Percentiles rank a stretch among this genome's conserved stretches.
Conservation (phyloP, 202 grass and related monocot species). For the Digitaria exilis region DNA sequence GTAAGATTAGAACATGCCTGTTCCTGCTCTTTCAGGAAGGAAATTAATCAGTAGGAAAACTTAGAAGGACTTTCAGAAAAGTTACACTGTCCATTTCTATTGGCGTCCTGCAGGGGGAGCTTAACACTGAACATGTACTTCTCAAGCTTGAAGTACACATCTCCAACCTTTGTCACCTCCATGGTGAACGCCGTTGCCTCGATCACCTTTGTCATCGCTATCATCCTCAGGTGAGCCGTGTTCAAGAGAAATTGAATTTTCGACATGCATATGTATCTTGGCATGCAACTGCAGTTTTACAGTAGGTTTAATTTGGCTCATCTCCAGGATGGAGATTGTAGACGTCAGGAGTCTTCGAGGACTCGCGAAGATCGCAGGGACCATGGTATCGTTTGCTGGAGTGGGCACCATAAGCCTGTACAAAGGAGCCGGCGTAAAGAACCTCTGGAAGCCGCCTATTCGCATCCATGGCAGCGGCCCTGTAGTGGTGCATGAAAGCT, state of each 20-base stretch:
- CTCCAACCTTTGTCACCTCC: constrained; percentile 72
- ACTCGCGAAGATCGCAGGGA: constrained; percentile 62
- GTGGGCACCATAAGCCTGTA: constrained; percentile 89
- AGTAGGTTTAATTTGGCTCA: background rate
- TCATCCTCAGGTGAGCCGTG: constrained; percentile 58
- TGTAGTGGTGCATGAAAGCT: constrained; percentile 44
- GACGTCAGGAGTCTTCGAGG: constrained; percentile 59
- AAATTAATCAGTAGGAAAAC: background rate
- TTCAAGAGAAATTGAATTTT: no score
- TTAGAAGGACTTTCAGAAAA: background rate
- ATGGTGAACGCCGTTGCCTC: constrained; percentile 71
- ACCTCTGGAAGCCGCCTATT: constrained; percentile 50
- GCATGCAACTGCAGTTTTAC: background rate
- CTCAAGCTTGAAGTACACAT: constrained; percentile 80
- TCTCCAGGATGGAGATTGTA: constrained; percentile 70
- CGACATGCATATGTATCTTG: no score
- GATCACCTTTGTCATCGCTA: constrained; percentile 80
- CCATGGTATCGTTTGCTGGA: constrained; percentile 65
- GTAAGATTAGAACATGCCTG: constrained; percentile 54
- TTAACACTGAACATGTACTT: constrained; percentile 95
- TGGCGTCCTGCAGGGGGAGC: constrained; percentile 61
- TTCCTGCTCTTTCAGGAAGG: background rate
- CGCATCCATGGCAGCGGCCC: constrained; percentile 36
- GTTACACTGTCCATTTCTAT: background rate
- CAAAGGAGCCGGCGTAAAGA: constrained; percentile 59